A percentile compares a stretch with the other conserved stretches of the same genome.
phyloP scores from a whole-genome alignment of 441 rosid genomes.

The Corymbia calophylla region DNA sequence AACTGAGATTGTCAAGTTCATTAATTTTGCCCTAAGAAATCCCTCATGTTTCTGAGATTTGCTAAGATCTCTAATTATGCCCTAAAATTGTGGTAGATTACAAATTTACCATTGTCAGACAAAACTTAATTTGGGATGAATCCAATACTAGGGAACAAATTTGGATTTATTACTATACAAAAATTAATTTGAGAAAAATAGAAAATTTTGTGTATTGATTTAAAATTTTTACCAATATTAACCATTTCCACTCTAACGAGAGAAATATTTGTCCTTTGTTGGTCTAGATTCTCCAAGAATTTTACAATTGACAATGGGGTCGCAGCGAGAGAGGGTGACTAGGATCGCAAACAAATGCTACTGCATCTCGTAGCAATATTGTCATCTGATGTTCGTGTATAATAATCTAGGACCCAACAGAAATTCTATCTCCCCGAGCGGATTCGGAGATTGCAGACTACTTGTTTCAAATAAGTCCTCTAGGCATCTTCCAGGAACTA shows the following conservation, averaged over 20 bases:
- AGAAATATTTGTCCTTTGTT: neutral
- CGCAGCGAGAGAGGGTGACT: accelerated
- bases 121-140: neutral
- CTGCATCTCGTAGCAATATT: too few relatives aligned
- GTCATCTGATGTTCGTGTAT: too few relatives aligned
- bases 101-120: neutral
- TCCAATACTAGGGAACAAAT: accelerated
- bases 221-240: too few relatives aligned
- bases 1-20: too few relatives aligned
- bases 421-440: neutral
- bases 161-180: neutral
- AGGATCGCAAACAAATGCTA: too few relatives aligned
- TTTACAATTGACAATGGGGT: neutral
- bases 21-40: too few relatives aligned
- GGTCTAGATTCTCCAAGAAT: neutral
- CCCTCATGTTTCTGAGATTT: too few relatives aligned
- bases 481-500: too few relatives aligned
- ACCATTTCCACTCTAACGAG: neutral
- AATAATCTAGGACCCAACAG: neutral
- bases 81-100: neutral
- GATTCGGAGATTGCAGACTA: too few relatives aligned
- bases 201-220: too few relatives aligned
- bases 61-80: neutral
- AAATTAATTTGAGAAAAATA: too few relatives aligned
- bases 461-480: too few relatives aligned